Base-by-base conservation (phyloP, 805 yeast genomes). In the Hanseniaspora lindneri region DNA sequence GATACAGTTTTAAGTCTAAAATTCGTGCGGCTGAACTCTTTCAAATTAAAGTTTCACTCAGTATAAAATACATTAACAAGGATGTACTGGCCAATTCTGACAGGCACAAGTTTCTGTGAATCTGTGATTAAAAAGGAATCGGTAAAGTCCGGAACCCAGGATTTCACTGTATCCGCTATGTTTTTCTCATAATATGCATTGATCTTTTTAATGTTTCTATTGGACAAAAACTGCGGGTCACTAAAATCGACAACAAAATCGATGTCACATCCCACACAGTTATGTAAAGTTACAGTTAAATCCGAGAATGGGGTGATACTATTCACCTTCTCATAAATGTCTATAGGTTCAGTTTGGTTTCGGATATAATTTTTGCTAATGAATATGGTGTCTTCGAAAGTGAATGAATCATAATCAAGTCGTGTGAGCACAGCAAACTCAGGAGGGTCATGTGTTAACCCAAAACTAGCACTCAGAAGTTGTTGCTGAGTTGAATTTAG, bases 371-470 rank as follows among this genome's bases (percentile, higher is more conserved):
- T 34, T 16, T 7, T 16, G 19, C 23, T 36, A 6, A 40, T 28
- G 29, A 28, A 40, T 17, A 40, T 19, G 3, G n/a, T 27, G 9
- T 40, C 33, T 17, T 28, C 24, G 11, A 8, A 17, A 17, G 4
- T 28, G 29, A 40, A 40, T 13, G 11, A 28, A 17, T 40, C 35
- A 20, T 40, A 28, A 28, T 40, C 43, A 4, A 40, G n/a, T 29
- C 29, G 19, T 3, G 25, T 28, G 16, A 40, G 16, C 4, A 25
- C 3, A 16, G 32, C 43, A 40, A 40, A 40, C 11, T 24, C 9
- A 19, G 17, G 14, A 4, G 14, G 17, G 7, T 11, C 10, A 13
- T 27, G 14, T 10, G 10, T 19, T 3, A 28, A 17, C 16, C n/a
- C 25, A 17, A 28, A 40, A 16, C 16, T 11, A 14, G 27, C 19